Evolutionary conservation across 108 stramenopile species (phyloP).

Genomic region (Nitzschia palea): DNA sequence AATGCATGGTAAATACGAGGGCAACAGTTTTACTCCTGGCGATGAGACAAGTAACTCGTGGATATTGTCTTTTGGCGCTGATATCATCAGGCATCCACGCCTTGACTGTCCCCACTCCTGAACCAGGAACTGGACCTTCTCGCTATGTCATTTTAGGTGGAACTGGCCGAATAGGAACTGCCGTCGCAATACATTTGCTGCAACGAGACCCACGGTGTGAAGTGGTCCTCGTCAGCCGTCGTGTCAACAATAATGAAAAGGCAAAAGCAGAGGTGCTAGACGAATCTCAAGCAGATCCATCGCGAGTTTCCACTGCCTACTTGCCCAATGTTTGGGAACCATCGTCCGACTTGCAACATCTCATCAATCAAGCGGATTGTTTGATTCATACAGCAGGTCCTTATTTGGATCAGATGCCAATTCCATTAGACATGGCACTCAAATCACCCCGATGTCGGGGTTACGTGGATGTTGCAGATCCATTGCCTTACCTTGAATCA

Average conservation of each 20-base stretch:
- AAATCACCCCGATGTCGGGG: slow-evolving; percentile 19
- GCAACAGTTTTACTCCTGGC: too few species aligned
- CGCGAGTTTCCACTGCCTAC: background rate
- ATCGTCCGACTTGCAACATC: background rate
- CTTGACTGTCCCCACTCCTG: background rate
- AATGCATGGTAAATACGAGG: too few species aligned
- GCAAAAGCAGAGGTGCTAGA: background rate
- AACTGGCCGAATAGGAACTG: slow-evolving; percentile 53
- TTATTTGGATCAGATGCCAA: slow-evolving; percentile 35
- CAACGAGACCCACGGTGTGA: slow-evolving; percentile 24
- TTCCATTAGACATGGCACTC: slow-evolving; percentile 23
- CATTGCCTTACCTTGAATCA: slow-evolving; percentile 44
- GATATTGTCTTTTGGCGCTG: background rate
- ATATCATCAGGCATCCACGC: background rate
- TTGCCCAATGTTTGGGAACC: background rate
- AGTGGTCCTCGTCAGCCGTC: slow-evolving; percentile 44
- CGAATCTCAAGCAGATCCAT: background rate
- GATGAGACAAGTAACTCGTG: too few species aligned
- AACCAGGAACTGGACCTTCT: background rate
- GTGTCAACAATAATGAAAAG: background rate
- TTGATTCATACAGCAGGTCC: slow-evolving; percentile 66
- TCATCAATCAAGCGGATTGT: slow-evolving; percentile 22
- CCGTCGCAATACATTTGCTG: slow-evolving; percentile 44
- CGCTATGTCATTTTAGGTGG: slow-evolving; percentile 44
- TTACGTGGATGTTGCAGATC: slow-evolving; percentile 66